A percentile compares a stretch with the other conserved stretches of the same genome.
Conservation (phyloP, 495 filamentous ascomycete genomes). For the Sabuloglossum arenarium region DNA sequence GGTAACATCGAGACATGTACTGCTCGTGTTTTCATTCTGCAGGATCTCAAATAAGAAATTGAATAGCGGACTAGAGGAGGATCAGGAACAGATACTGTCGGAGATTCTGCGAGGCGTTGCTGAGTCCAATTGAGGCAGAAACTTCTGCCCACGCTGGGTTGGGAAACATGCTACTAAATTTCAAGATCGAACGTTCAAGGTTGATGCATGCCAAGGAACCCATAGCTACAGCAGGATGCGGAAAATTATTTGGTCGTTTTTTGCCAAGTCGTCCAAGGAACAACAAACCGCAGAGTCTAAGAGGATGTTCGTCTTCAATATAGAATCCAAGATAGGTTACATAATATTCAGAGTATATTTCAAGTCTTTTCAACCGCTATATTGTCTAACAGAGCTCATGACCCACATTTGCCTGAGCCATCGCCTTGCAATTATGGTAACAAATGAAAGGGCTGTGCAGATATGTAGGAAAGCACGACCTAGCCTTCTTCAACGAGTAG, state of each 20-base stretch:
- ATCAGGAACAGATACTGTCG: background rate
- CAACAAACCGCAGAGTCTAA: background rate
- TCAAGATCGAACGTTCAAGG: background rate
- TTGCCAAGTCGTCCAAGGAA: too few relatives aligned
- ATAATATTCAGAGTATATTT: background rate
- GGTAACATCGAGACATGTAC: background rate
- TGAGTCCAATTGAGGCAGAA: background rate
- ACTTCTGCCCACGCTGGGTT: background rate
- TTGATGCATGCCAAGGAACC: background rate
- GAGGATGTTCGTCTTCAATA: background rate
- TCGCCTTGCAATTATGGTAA: conserved; percentile 1
- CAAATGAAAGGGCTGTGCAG: background rate
- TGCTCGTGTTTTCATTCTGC: background rate
- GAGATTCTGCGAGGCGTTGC: background rate
- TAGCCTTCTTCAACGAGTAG: background rate
- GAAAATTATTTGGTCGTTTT: too few relatives aligned
- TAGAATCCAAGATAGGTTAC: background rate
- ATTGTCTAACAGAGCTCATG: background rate
- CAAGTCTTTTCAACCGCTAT: background rate
- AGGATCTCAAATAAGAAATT: background rate
- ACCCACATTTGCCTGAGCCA: background rate
- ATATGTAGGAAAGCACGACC: background rate
- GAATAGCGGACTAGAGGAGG: background rate
- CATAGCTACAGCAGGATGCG: too few relatives aligned
- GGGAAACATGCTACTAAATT: background rate